These are phyloP conservation scores for Naganishia randhawae DNA, from an alignment of 768 basidiomycete genomes.

Conservation along the genomic window DNA sequence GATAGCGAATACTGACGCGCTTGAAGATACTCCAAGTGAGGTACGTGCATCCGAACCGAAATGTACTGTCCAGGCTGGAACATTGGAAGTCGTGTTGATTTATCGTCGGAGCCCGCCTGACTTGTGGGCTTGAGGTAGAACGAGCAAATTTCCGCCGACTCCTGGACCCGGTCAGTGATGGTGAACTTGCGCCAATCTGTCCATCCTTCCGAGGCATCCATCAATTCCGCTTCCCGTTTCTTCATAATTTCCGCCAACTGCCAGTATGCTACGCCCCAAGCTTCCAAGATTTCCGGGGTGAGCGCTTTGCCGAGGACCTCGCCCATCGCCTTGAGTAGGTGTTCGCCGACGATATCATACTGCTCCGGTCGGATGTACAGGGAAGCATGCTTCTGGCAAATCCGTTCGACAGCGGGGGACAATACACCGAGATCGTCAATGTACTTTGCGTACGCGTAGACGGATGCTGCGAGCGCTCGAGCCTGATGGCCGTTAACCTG, in stretches of 20 bases:
- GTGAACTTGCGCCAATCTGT: conserved; percentile 31
- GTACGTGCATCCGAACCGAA: conserved; percentile 28
- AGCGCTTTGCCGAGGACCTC: conserved; percentile 36
- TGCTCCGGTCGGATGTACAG: conserved; percentile 33
- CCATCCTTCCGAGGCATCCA: conserved; percentile 28
- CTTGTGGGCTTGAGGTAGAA: conserved; percentile 30
- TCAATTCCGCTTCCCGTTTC: conserved; percentile 28
- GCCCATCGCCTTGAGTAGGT: conserved; percentile 33
- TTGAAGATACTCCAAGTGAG: conserved; percentile 29
- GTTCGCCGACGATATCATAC: conserved; percentile 36
- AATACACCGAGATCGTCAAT: conserved; percentile 36
- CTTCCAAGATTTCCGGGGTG: conserved; percentile 33
- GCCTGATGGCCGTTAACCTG: conserved; percentile 31
- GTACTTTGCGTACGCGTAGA: conserved; percentile 37
- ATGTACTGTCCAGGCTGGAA: conserved; percentile 34
- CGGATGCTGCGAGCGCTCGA: conserved; percentile 34
- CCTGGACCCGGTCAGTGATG: conserved; percentile 28
- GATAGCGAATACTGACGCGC: conserved; percentile 33
- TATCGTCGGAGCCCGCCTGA: neutral
- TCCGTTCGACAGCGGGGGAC: conserved; percentile 33
- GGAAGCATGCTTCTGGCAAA: conserved; percentile 37
- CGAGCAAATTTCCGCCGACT: conserved; percentile 31
- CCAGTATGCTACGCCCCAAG: conserved; percentile 37
- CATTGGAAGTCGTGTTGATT: conserved; percentile 19
- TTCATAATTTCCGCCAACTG: conserved; percentile 33